phyloP scores from a whole-genome alignment of 106 monocot species.

The Acanthochlamys bracteata region DNA sequence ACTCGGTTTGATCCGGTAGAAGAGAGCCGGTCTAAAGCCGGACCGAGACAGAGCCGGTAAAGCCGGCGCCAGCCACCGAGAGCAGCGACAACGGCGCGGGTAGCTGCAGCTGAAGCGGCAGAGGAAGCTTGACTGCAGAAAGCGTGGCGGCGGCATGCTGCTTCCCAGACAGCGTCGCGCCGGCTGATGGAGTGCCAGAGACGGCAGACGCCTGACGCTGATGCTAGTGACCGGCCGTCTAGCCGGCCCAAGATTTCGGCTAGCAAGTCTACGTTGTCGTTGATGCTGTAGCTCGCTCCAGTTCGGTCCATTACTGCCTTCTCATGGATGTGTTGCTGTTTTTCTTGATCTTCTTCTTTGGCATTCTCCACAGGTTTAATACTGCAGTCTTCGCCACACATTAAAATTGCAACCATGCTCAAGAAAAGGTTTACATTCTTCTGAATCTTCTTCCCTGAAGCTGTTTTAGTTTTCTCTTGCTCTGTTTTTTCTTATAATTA shows the following conservation, averaged over 20 bases:
- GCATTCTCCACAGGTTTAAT: too few relatives aligned
- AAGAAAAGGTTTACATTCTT: too few relatives aligned
- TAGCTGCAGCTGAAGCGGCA: neutral
- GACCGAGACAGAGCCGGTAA: constrained; percentile 37
- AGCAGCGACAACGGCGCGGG: constrained; percentile 28
- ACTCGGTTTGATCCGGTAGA: neutral
- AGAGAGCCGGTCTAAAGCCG: constrained; percentile 27
- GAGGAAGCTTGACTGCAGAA: neutral
- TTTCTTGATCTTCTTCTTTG: too few relatives aligned
- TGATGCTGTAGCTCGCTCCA: constrained; percentile 23
- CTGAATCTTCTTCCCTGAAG: too few relatives aligned
- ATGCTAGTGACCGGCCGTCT: constrained; percentile 54
- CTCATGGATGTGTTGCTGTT: too few relatives aligned
- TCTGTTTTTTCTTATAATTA: too few relatives aligned
- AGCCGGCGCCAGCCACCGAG: constrained; percentile 44
- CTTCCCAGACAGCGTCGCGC: constrained; percentile 53
- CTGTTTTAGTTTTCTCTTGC: too few relatives aligned
- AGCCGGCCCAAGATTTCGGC: constrained; percentile 47
- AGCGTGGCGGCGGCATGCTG: constrained; percentile 24
- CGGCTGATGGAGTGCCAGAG: constrained; percentile 33
- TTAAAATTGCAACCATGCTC: too few relatives aligned
- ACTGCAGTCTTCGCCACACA: too few relatives aligned
- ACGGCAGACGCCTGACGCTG: constrained; percentile 56
- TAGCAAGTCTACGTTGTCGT: constrained; percentile 62
- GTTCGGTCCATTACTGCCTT: too few relatives aligned